Base-by-base conservation (phyloP, 306 rosid species). In the Quillaja saponaria region DNA sequence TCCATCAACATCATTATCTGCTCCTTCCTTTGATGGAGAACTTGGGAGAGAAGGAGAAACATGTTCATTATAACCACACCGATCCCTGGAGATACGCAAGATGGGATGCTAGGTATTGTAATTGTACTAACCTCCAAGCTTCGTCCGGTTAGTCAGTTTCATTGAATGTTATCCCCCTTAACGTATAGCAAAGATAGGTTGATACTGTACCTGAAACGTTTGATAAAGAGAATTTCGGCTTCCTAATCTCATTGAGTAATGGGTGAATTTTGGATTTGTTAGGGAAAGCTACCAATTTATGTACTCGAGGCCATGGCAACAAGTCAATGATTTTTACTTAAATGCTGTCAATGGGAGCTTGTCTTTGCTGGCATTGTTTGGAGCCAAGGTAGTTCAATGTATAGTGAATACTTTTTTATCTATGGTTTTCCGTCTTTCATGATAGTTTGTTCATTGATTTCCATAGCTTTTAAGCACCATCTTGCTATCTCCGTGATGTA, bases 41-140 rank as follows among this genome's bases (percentile, higher is more conserved):
- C 14, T 76, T 12, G 11, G 49, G 58, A 40, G 65, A 58, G 45
- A 37, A 25, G 49, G 59, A 73, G 64, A 69, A 9, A n/a, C 66
- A 76, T 13, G 71, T 80, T 14, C 91, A 84, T 54, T 91, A 91
- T 72, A 78, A 91, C 56, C 97, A 85, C 71, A 78, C 84, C 1
- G 69, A 78, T 73, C 78, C 91, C 59, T 86, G 80, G 78, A 68
- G 78, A 76, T 62, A 71, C 55, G 55, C 76, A 0, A 77, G 98
- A 54, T 88, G 98, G 96, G 84, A 62, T 33, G 75, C 96, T 44
- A 91, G 88, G 96, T 86, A 73, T n/a, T n/a, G n/a, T n/a, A n/a
- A n/a, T n/a, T n/a, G n/a, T n/a, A n/a, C n/a, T n/a, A n/a, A n/a
- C n/a, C n/a, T n/a, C n/a, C n/a, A n/a, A n/a, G n/a, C n/a, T n/a